Evolutionary conservation across 768 basidiomycete species (phyloP).

Genomic region (Phylloporus sp.): DNA sequence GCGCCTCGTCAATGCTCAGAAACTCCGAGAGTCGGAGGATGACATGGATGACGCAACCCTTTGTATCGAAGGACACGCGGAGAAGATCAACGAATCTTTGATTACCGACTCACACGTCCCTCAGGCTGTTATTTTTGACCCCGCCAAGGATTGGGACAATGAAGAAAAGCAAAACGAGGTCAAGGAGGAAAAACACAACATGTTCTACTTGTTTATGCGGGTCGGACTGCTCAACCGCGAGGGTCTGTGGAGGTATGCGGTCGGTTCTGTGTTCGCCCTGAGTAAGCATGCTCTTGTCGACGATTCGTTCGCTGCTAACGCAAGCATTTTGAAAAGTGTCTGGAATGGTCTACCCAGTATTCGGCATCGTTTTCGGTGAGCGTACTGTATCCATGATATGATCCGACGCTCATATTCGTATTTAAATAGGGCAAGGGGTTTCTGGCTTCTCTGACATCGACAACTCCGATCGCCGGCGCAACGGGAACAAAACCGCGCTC

Average conservation of each 20-base stretch:
- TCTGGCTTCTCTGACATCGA: too few relatives aligned
- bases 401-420: too few relatives aligned
- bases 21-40: constrained; percentile 54
- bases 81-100: constrained; percentile 51
- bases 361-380: too few relatives aligned
- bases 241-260: constrained; percentile 52
- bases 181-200: constrained; percentile 36
- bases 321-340: constrained; percentile 28
- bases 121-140: constrained; percentile 65
- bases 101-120: constrained; percentile 45
- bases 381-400: too few relatives aligned
- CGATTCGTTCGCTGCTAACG: neutral
- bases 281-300: constrained; percentile 20
- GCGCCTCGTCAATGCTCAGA: constrained; percentile 73
- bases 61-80: constrained; percentile 41
- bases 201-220: constrained; percentile 63
- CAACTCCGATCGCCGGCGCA: too few relatives aligned
- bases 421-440: too few relatives aligned
- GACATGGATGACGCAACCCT: constrained; percentile 14
- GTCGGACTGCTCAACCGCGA: constrained; percentile 61
- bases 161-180: constrained; percentile 28
- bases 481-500: too few relatives aligned
- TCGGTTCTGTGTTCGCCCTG: constrained; percentile 53
- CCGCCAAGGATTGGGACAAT: constrained; percentile 47
- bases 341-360: too few relatives aligned